These are phyloP conservation scores for Cucurbita ficifolia DNA, from an alignment of 306 rosid species.

Conservation along the genomic window DNA sequence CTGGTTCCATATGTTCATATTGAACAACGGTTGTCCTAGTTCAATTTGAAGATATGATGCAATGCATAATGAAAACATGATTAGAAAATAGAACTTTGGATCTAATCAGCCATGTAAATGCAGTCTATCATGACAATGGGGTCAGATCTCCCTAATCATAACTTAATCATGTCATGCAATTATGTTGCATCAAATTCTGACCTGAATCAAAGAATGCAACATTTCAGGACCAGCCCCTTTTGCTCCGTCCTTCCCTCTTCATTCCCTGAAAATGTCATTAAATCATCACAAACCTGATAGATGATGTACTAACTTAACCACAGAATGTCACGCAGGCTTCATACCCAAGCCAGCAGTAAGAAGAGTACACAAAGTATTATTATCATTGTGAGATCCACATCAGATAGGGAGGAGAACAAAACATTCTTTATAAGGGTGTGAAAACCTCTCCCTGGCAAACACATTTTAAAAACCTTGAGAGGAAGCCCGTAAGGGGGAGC, in stretches of 20 bases:
- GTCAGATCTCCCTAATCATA: background rate
- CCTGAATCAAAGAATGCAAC: constrained; percentile 63
- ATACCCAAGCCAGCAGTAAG: background rate
- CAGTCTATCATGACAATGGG: background rate
- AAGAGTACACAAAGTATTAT: background rate
- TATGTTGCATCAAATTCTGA: background rate
- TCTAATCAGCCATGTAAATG: background rate
- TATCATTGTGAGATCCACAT: too few relatives aligned
- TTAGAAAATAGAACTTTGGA: background rate
- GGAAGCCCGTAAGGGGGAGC: too few relatives aligned
- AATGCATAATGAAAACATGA: background rate
- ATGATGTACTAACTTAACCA: background rate
- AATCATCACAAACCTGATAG: background rate
- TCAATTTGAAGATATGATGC: background rate
- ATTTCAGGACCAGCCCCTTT: constrained; percentile 79
- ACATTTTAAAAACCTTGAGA: too few relatives aligned
- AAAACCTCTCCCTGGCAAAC: too few relatives aligned
- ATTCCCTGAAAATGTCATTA: constrained; percentile 39
- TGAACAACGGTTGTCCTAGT: background rate
- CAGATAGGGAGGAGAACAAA: too few relatives aligned
- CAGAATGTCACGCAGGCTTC: background rate
- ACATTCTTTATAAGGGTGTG: too few relatives aligned
- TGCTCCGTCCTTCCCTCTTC: constrained; percentile 90
- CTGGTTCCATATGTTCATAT: background rate
- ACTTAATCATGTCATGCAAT: background rate